Base-by-base conservation (phyloP, 306 rosid genomes). In the Cicer yamashitae region DNA sequence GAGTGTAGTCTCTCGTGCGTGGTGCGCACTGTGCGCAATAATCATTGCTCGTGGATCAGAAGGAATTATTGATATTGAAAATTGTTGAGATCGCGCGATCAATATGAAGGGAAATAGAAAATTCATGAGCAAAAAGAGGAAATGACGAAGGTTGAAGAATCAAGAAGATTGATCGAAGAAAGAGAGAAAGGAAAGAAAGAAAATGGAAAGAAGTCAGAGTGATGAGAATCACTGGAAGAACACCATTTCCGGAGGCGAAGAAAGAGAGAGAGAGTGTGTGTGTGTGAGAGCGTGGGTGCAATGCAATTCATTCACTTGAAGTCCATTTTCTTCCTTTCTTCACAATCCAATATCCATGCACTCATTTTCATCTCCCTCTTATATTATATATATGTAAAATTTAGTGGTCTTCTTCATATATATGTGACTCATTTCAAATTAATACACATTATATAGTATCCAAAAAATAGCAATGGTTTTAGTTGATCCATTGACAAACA, bases 171-270 rank as follows among this genome's bases (percentile, higher is more conserved):
- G 65, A 57, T 34, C 10, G 22, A 15, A 11, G 63, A 66, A 3
- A 44, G 53, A 52, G 18, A 2, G 47, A 39, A 39, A 25, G 10
- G 58, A 47, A 6, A 22, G 17, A 4, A 12, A 13, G 14, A 56
- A 53, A 15, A 22, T 1, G 53, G 46, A 22, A 46, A 1, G 45
- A 66, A 41, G 58, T 43, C 7, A 65, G 70, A 64, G 73, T 56
- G 82, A 44, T 56, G 79, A 14, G 70, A 77, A 68, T 7, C 77
- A 61, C 20, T 37, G 88, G 81, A 75, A 66, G 86, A 80, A 60
- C 84, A 72, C 5, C 10, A 10, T 2, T 79, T 72, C 46, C 84
- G 88, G 82, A 51, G 50, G 8, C 48, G 70, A 61, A 58, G 14
- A 10, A 7, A 2, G 17, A 15, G 22, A 30, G 20, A 47, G 54